Conservation (phyloP, 176 grass and related monocot species). For the Juncus inflexus region DNA sequence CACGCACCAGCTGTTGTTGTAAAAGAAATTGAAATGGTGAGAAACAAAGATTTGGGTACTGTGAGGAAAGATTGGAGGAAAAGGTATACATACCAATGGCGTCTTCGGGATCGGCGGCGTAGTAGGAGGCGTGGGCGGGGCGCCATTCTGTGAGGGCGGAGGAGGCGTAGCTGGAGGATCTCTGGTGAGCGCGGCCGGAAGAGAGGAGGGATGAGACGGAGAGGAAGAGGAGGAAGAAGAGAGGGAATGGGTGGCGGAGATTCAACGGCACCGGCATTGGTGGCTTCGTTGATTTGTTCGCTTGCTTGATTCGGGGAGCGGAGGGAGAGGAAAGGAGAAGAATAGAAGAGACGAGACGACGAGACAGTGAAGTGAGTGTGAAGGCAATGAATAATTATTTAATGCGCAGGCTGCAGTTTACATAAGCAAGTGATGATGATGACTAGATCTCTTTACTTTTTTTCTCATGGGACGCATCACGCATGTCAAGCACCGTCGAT, state of each 20-base stretch:
- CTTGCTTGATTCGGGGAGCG: too few relatives aligned
- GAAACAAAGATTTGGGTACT: background rate
- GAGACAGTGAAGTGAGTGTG: too few relatives aligned
- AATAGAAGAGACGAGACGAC: too few relatives aligned
- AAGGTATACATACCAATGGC: conserved; percentile 51
- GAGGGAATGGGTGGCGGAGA: conserved; percentile 23
- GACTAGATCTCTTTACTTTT: too few relatives aligned
- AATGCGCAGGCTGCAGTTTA: too few relatives aligned
- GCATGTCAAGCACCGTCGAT: too few relatives aligned
- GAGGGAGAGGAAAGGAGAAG: too few relatives aligned
- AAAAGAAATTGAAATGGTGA: conserved; percentile 10
- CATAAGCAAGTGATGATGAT: too few relatives aligned
- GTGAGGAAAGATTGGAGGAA: conserved; percentile 2
- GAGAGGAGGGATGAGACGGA: conserved; percentile 32
- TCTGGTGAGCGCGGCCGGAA: conserved; percentile 39
- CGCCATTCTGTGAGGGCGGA: conserved; percentile 91
- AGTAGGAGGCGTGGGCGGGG: conserved; percentile 89
- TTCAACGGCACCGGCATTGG: conserved; percentile 19
- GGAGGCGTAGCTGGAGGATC: conserved; percentile 37
- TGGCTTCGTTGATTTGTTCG: background rate
- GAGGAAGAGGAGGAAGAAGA: conserved; percentile 34
- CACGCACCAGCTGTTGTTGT: conserved; percentile 67
- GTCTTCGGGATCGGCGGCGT: conserved; percentile 80
- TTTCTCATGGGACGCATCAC: too few relatives aligned
- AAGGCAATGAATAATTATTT: too few relatives aligned